Evolutionary conservation across 768 basidiomycete species (phyloP), one percentile per base, ranked within the genome.

Genomic region (Coprinopsis cinerea): DNA sequence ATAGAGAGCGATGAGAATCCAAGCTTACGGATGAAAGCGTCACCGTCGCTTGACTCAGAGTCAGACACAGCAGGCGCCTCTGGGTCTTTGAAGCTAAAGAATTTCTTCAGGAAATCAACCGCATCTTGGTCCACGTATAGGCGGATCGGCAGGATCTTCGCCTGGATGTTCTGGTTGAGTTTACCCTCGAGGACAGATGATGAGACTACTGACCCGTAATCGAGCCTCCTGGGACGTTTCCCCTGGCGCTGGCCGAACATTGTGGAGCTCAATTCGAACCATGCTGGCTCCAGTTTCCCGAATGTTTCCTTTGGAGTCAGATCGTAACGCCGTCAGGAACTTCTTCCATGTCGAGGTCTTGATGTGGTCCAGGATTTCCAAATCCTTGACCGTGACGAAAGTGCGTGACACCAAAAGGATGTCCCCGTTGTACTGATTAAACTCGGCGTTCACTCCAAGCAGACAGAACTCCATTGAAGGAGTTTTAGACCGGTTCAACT

Each of bases 291-390:
- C 90, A 3, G 89, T 92, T 68, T 96, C 92, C 27, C 93, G 79
- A 11, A 93, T 70, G 60, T 94, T 90, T 0, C 95, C 95, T 48
- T 80, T 79, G 14, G 88, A 83, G 67, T 95, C 92, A 5, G 86
- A 76, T 32, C 86, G 79, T 61, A 96, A 74, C 47, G 82, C 81
- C 2, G 92, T 94, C 52, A 99, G 69, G 64, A 99, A 98, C 64
- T 95, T 98, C 69, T 85, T 88, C 96, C 96, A 99, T 0, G 96
- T 97, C 7, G 93, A 97, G 0, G 93, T 94, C 72, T 90, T 93
- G 74, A 99, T 92, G 61, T 96, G 94, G 64, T 99, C 96, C 44
- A 98, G 70, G 52, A 98, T 96, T 65, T 96, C 92, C 17, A 92
- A 58, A 53, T 90, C 81, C 51, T 68, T 76, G 44, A 93, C 73